Evolutionary conservation across 1,284 basidiomycete genomes (phyloP).

Genomic region (Agaricales sp.): DNA sequence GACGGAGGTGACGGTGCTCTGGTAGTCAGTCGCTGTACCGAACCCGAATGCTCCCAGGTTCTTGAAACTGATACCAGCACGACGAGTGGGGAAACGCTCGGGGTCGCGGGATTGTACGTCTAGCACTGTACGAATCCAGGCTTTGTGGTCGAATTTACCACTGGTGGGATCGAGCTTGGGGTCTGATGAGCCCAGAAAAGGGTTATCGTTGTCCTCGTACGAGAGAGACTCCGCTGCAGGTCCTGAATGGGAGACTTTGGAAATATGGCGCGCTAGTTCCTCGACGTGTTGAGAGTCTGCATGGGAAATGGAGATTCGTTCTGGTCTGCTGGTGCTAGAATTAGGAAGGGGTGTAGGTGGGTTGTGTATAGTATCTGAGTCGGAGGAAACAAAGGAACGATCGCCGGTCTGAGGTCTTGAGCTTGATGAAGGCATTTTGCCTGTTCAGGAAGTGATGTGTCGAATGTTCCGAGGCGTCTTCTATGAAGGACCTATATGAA

Average conservation of each 20-base stretch:
- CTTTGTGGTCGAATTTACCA: slow-evolving; percentile 24
- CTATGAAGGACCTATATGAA: too few relatives aligned
- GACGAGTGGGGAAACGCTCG: slow-evolving; percentile 20
- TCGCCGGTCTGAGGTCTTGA: too few relatives aligned
- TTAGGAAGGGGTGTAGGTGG: too few relatives aligned
- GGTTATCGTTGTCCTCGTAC: background rate
- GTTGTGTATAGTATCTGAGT: too few relatives aligned
- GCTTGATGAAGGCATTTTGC: too few relatives aligned
- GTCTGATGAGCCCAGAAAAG: slow-evolving; percentile 11
- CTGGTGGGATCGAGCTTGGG: slow-evolving; percentile 28
- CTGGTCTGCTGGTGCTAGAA: too few relatives aligned
- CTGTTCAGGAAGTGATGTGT: too few relatives aligned
- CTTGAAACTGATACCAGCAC: slow-evolving; percentile 30
- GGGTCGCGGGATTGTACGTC: slow-evolving; percentile 17
- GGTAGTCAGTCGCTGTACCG: slow-evolving; percentile 32
- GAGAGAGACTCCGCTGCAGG: background rate
- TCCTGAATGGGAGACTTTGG: background rate
- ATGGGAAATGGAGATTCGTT: background rate
- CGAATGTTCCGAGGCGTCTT: too few relatives aligned
- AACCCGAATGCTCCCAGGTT: slow-evolving; percentile 33
- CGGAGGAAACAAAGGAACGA: too few relatives aligned
- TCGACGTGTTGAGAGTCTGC: background rate
- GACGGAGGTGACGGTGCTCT: slow-evolving; percentile 33
- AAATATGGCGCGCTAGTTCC: background rate
- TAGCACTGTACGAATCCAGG: slow-evolving; percentile 25